Evolutionary conservation across 2,329 filamentous ascomycete genomes (phyloP), one percentile per base, ranked within the genome.

Genomic region (Diaporthe aspalathi): DNA sequence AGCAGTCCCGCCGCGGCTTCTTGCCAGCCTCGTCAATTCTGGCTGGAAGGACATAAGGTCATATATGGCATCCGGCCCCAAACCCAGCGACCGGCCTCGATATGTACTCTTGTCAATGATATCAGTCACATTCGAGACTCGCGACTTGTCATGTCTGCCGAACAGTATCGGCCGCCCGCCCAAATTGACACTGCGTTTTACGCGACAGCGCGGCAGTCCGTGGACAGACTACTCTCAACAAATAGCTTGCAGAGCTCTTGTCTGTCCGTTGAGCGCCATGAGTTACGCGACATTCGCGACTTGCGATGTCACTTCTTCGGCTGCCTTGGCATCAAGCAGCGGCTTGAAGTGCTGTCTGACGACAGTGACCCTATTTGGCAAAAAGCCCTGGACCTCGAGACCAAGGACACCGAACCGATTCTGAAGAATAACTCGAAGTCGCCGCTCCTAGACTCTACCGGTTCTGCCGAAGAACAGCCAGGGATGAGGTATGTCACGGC

Each of bases 401-500:
- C 14, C 8, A 60, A 65, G 40, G 27, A 69, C 35, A 71, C 62
- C n/a, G 54, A 68, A 7, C 62, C 40, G 7, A 14, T 53, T 29
- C 52, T 24, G 20, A 35, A 22, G 40, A 45, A 53, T 47, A 67
- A 57, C 24, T 27, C 35, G 11, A 69, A 54, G 6, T 56, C 32
- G 11, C 70, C 38, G 9, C 22, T 24, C 16, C 11, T 32, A 3
- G 60, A 16, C 7, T 53, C 22, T 8, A 20, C 2, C 2, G 57
- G 54, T 14, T 27, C 43, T 2, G 35, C 22, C 47, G 45, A 40
- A 16, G 16, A 63, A 14, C 45, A 49, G 43, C 70, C 40, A n/a
- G 35, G 67, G 27, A 72, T 72, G 56, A 56, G 66, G 45, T 69
- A 65, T 62, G 68, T 69, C 49, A 72, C 66, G 47, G 70, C 65